Conservation (phyloP, 169 alveolate genomes). For the Plasmodium billcollinsi region DNA sequence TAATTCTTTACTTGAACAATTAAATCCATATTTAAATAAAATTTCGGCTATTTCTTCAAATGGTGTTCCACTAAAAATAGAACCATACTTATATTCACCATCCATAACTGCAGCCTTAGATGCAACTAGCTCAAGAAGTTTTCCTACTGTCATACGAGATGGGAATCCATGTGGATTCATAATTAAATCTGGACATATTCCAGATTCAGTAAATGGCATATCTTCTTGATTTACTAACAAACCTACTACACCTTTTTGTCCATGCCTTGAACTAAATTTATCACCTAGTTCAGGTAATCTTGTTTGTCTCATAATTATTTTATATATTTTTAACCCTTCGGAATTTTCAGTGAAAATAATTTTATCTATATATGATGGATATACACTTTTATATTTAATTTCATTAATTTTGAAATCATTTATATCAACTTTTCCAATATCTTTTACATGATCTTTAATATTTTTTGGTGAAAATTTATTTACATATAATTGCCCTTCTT, state of each 20-base stretch:
- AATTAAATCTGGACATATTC: slow-evolving; percentile 99
- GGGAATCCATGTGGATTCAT: slow-evolving; percentile 99
- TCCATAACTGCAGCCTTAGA: slow-evolving; percentile 96
- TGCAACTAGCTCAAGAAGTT: slow-evolving; percentile 97
- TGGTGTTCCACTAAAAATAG: slow-evolving; percentile 98
- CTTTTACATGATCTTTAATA: slow-evolving; percentile 81
- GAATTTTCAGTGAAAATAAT: slow-evolving; percentile 94
- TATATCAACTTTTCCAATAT: slow-evolving; percentile 77
- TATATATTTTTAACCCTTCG: slow-evolving; percentile 93
- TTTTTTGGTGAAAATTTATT: slow-evolving; percentile 91
- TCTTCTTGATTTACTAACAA: slow-evolving; percentile 97
- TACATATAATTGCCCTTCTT: slow-evolving; percentile 93
- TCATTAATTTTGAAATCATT: slow-evolving; percentile 78
- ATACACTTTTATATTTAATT: slow-evolving; percentile 81
- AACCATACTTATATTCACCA: slow-evolving; percentile 98
- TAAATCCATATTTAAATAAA: slow-evolving; percentile 96
- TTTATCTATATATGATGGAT: slow-evolving; percentile 94
- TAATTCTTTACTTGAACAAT: slow-evolving; percentile 93
- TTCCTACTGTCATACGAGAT: slow-evolving; percentile 99
- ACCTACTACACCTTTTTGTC: slow-evolving; percentile 99
- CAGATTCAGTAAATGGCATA: slow-evolving; percentile 98
- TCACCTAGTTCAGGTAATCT: slow-evolving; percentile 99
- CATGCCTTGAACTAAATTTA: slow-evolving; percentile 99
- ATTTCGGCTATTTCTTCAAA: slow-evolving; percentile 93
- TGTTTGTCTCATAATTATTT: slow-evolving; percentile 94